Percentiles rank a stretch among this genome's conserved stretches.
These are phyloP conservation scores for Aspergillus aculeatus DNA, from an alignment of 2,329 filamentous ascomycete species.

Conservation along the genomic window DNA sequence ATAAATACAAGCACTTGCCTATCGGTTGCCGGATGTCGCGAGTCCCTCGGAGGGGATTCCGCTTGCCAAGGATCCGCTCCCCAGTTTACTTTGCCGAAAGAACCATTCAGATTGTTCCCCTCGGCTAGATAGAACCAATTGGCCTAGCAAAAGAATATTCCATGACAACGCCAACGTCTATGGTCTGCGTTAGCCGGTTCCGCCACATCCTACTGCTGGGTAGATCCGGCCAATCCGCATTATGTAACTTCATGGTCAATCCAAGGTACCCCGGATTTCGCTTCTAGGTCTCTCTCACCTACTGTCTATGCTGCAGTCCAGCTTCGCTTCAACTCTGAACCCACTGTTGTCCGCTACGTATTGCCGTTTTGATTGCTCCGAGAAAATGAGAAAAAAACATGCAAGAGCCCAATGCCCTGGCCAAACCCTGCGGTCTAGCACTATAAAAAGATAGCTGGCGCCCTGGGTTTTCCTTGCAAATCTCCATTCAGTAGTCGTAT, in stretches of 20 bases:
- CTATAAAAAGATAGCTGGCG: not conserved
- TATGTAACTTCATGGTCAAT: not conserved
- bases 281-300: not conserved
- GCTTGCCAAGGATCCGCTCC: not conserved
- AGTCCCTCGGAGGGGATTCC: not conserved
- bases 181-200: not conserved
- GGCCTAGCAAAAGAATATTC: not conserved
- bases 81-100: constrained; percentile 3
- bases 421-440: not conserved
- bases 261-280: not conserved
- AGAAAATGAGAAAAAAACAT: not conserved
- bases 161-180: not conserved
- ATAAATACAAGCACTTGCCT: not conserved
- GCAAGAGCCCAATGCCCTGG: not conserved
- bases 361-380: constrained; percentile 1
- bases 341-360: not conserved
- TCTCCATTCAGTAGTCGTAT: not conserved
- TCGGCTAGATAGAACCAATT: constrained; percentile 3
- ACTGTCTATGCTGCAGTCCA: not conserved
- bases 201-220: not conserved
- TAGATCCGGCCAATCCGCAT: not conserved
- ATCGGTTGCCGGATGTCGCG: not conserved
- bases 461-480: not conserved
- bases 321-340: not conserved
- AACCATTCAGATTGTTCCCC: constrained; percentile 2